Evolutionary conservation across 495 filamentous ascomycete species (phyloP).

Genomic region (Penicillium chermesinum): DNA sequence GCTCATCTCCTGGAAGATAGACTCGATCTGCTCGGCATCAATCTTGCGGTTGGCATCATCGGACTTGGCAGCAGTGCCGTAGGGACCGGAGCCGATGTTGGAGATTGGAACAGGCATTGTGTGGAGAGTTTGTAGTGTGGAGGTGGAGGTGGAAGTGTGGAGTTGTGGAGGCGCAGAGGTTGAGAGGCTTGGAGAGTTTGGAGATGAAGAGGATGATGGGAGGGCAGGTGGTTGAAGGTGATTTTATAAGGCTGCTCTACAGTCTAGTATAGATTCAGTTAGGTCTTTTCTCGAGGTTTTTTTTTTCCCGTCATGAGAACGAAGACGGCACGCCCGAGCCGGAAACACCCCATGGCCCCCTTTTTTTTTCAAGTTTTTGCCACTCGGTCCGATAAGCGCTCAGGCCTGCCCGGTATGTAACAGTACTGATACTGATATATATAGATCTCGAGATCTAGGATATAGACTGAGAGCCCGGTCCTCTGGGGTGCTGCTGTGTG

Average conservation of each 20-base stretch:
- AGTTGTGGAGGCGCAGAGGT: background rate
- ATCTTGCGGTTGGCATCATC: background rate
- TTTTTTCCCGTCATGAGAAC: background rate
- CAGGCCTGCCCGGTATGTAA: too few species aligned
- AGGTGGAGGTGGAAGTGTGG: background rate
- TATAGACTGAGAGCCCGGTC: too few species aligned
- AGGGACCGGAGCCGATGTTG: background rate
- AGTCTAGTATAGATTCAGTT: background rate
- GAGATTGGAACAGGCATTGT: background rate
- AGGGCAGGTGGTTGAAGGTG: background rate
- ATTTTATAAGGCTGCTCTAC: background rate
- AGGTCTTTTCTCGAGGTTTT: background rate
- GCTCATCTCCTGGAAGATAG: background rate
- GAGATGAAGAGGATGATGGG: too few species aligned
- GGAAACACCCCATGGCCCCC: too few species aligned
- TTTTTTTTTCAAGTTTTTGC: too few species aligned
- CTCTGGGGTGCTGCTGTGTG: too few species aligned
- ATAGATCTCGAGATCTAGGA: too few species aligned
- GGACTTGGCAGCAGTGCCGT: background rate
- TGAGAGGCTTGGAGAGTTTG: background rate
- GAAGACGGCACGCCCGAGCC: too few species aligned
- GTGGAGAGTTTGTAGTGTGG: background rate
- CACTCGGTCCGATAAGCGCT: too few species aligned
- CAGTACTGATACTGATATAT: too few species aligned
- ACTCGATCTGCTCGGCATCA: background rate